These are phyloP conservation scores for Cryptococcus deneoformans DNA, from an alignment of 1,284 basidiomycete species.

Conservation along the genomic window DNA sequence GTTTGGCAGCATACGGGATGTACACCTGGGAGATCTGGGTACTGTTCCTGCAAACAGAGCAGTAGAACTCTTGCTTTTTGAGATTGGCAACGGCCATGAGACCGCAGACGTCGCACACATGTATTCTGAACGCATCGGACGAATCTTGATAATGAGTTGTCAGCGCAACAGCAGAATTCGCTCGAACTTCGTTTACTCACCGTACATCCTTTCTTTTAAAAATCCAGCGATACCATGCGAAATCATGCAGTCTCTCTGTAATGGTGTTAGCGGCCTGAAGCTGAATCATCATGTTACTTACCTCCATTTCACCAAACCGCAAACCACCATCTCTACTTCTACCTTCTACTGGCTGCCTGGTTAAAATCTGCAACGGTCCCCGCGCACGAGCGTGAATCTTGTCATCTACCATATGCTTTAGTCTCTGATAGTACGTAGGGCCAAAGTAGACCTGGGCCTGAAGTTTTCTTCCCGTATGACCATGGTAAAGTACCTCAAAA, in stretches of 20 bases:
- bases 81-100: conserved; percentile 93
- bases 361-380: conserved; percentile 97
- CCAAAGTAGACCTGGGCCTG: conserved; percentile 98
- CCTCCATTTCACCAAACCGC: conserved; percentile 99
- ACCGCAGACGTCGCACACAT: conserved; percentile 95
- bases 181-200: conserved; percentile 54
- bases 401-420: conserved; percentile 99
- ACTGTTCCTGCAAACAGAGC: conserved; percentile 84
- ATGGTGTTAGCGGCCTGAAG: too few species aligned
- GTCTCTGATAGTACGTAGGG: conserved; percentile 97
- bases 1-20: conserved; percentile 78
- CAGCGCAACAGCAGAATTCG: conserved; percentile 4
- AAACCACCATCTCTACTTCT: conserved; percentile 97
- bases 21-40: conserved; percentile 87
- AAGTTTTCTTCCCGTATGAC: conserved; percentile 94
- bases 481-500: conserved; percentile 98
- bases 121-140: conserved; percentile 91
- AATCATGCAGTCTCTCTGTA: conserved; percentile 93
- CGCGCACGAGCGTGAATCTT: conserved; percentile 98
- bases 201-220: conserved; percentile 91
- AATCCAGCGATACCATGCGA: conserved; percentile 98
- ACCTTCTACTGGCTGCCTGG: conserved; percentile 98
- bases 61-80: conserved; percentile 56
- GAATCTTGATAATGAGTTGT: conserved; percentile 19
- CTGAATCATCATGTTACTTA: too few species aligned